A percentile compares a stretch with the other conserved stretches of the same genome.
Conservation (phyloP, 495 filamentous ascomycete genomes). For the Hypoxylon fuscum region DNA sequence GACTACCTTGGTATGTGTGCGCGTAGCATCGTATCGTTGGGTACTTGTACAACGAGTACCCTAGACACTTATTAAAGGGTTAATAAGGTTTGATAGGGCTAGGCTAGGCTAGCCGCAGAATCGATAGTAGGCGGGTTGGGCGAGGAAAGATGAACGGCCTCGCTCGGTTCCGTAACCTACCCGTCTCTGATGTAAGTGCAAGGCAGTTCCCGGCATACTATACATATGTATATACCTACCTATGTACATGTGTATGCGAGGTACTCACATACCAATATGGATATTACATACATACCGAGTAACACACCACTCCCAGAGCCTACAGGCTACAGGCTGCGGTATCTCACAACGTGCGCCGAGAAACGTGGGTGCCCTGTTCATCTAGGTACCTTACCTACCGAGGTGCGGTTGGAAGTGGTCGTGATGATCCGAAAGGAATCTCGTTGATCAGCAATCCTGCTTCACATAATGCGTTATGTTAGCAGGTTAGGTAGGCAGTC, state of each 20-base stretch:
- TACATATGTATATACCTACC: no score
- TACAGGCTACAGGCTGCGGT: no score
- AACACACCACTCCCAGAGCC: neutral
- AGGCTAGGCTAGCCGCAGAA: constrained; percentile 2
- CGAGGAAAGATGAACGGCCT: neutral
- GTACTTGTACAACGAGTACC: neutral
- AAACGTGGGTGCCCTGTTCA: constrained; percentile 41
- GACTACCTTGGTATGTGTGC: no score
- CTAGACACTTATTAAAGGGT: no score
- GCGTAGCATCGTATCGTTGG: no score
- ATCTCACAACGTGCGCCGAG: constrained; percentile 1
- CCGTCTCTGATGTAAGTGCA: no score
- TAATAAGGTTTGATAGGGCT: no score
- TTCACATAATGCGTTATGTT: neutral
- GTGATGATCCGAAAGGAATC: constrained; percentile 10
- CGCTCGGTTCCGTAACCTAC: neutral
- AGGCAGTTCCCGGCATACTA: no score
- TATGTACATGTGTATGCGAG: no score
- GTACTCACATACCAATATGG: no score
- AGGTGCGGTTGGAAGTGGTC: constrained; percentile 1
- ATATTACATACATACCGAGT: no score
- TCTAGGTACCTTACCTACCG: constrained; percentile 20
- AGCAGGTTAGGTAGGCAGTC: no score
- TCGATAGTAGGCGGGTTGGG: neutral
- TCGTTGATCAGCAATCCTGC: constrained; percentile 8